Evolutionary conservation across 768 basidiomycete species (phyloP).

Genomic region (Calocybe cyanea): DNA sequence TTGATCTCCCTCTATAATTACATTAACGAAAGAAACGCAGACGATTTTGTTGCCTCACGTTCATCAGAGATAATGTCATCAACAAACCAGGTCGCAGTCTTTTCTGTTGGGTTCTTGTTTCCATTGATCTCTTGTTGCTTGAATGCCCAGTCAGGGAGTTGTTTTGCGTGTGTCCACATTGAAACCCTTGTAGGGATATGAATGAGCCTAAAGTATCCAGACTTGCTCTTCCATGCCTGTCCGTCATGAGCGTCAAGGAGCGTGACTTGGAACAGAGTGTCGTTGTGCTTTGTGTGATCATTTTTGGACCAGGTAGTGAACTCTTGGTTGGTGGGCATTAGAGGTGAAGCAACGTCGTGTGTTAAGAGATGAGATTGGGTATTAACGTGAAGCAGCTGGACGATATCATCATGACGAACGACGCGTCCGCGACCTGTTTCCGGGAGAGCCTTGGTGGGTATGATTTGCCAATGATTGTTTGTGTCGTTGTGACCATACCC

Average conservation of each 20-base stretch:
- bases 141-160: conserved; percentile 95
- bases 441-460: conserved; percentile 93
- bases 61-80: conserved; percentile 77
- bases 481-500: conserved; percentile 92
- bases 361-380: conserved; percentile 84
- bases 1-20: conserved; percentile 48
- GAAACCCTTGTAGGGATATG: conserved; percentile 89
- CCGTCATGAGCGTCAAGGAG: conserved; percentile 73
- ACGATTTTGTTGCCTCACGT: conserved; percentile 41
- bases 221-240: conserved; percentile 90
- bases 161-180: conserved; percentile 86
- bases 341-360: conserved; percentile 95
- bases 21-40: conserved; percentile 6
- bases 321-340: conserved; percentile 98
- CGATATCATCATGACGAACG: conserved; percentile 83
- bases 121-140: conserved; percentile 98
- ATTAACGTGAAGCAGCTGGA: conserved; percentile 85
- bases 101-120: conserved; percentile 85
- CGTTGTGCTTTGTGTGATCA: conserved; percentile 73
- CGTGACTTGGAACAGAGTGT: conserved; percentile 81
- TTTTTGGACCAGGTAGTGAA: conserved; percentile 90
- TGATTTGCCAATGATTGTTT: conserved; percentile 94
- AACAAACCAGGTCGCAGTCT: conserved; percentile 83
- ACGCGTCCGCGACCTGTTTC: conserved; percentile 91
- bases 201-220: conserved; percentile 86